Base-by-base conservation (phyloP, 768 basidiomycete genomes). In the Calvatia gigantea region DNA sequence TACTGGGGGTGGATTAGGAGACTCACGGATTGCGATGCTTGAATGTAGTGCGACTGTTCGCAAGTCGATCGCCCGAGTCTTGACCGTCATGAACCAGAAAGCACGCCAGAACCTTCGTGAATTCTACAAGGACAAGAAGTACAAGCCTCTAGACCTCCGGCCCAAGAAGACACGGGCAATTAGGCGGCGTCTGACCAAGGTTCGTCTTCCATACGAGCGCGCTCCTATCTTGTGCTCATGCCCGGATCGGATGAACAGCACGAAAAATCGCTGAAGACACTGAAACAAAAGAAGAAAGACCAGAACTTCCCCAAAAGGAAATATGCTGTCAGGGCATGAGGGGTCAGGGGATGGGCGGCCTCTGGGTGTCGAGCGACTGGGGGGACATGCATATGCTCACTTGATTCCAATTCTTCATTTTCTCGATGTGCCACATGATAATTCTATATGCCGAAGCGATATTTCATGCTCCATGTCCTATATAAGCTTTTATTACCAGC, bases 61-160 rank as follows among this genome's bases (percentile, higher is more conserved):
- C 82, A 98, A 98, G 79, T 95, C 93, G 62, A 92, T 99, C 69
- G 97, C 97, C 61, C 93, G 97, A 54, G 95, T 98, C 63, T 73
- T 98, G 77, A 99, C 97, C 41, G 94, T 98, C 66, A 96, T 89
- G 82, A 98, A 97, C 88, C 90, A 93, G 73, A 99, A 99, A 77
- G 86, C 88, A 64, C 91, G 96, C 64, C 89, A 94, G 79, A 94
- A 94, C 76, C 85, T 97, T 63, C 91, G 93, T 54, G 95, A 98
- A 73, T 94, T 86, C 81, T 98, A 98, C 91, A 96, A 96, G 83
- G 76, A 80, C 73, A 96, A 96, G 86, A 95, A 92, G 70, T 91
- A 91, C 77, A 78, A 91, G 62, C 97, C 97, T 60, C 93, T 98
- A 63, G 97, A 99, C 81, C 89, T 99, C 69, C 91, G 97, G 62